phyloP scores from a whole-genome alignment of 768 basidiomycete species.

The Nidula microcarpa region DNA sequence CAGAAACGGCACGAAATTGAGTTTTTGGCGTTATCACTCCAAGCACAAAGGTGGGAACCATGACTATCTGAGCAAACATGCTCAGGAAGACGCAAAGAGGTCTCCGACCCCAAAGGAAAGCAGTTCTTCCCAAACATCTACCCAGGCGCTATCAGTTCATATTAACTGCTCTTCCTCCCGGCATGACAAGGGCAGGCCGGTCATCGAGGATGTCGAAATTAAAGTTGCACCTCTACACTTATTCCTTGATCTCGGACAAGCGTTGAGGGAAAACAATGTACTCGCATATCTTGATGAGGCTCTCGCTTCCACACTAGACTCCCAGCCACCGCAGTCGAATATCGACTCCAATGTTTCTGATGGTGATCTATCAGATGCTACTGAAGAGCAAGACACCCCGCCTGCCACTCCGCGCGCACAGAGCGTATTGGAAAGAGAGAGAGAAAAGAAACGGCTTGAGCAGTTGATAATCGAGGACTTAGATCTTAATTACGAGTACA shows the following conservation, averaged over 20 bases:
- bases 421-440: slow-evolving; percentile 19
- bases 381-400: slow-evolving; percentile 28
- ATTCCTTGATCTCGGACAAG: slow-evolving; percentile 64
- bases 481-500: slow-evolving; percentile 48
- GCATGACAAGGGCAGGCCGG: background rate
- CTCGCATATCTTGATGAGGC: slow-evolving; percentile 46
- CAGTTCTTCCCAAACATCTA: background rate
- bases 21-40: slow-evolving; percentile 57
- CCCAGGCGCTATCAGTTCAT: too few relatives aligned
- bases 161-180: background rate
- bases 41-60: slow-evolving; percentile 18
- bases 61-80: slow-evolving; percentile 9
- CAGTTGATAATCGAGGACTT: slow-evolving; percentile 57
- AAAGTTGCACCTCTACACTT: slow-evolving; percentile 63
- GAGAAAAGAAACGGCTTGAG: slow-evolving; percentile 40
- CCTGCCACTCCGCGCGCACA: slow-evolving; percentile 30
- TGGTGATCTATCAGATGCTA: slow-evolving; percentile 11
- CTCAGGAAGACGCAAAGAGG: background rate
- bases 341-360: slow-evolving; percentile 9
- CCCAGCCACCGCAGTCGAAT: background rate
- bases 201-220: slow-evolving; percentile 32
- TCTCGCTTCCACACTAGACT: too few relatives aligned
- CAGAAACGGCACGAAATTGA: slow-evolving; percentile 47
- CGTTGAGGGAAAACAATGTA: slow-evolving; percentile 33
- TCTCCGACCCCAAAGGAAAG: background rate